A percentile compares a stretch with the other conserved stretches of the same genome.
These are phyloP conservation scores for Emmonsiellopsis sp. DNA, from an alignment of 2,329 filamentous ascomycete species.

Conservation along the genomic window DNA sequence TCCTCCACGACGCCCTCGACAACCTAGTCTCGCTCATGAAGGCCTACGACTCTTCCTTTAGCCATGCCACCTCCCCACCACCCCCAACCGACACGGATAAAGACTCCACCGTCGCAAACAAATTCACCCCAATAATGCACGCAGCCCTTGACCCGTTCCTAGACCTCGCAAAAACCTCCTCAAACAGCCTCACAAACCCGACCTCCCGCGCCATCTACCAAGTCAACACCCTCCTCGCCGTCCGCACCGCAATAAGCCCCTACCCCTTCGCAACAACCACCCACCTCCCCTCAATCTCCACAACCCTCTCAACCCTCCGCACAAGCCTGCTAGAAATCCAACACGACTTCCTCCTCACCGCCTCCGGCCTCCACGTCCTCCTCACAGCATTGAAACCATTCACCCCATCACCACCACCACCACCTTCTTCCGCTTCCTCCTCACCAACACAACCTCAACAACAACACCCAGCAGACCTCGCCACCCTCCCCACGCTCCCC, in stretches of 20 bases:
- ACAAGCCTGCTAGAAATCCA: slow-evolving; percentile 57
- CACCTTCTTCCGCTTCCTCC: slow-evolving; percentile 5
- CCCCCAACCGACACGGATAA: slow-evolving; percentile 27
- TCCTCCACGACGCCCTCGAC: slow-evolving; percentile 70
- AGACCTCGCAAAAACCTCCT: slow-evolving; percentile 49
- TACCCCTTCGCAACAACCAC: slow-evolving; percentile 53
- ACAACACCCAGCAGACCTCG: slow-evolving; percentile 36
- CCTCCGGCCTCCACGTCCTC: slow-evolving; percentile 63
- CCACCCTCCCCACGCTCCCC: slow-evolving; percentile 45
- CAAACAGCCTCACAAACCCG: slow-evolving; percentile 25
- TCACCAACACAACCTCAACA: neutral
- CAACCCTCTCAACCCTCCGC: slow-evolving; percentile 36
- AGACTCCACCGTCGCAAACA: slow-evolving; percentile 49
- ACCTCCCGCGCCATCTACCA: slow-evolving; percentile 40
- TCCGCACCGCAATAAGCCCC: slow-evolving; percentile 26
- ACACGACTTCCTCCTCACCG: slow-evolving; percentile 60
- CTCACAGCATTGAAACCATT: slow-evolving; percentile 47
- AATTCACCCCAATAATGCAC: slow-evolving; percentile 64
- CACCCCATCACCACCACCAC: slow-evolving; percentile 12
- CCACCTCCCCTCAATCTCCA: slow-evolving; percentile 49
- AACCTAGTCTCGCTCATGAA: slow-evolving; percentile 71
- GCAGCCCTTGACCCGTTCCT: slow-evolving; percentile 84
- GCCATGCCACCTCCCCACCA: slow-evolving; percentile 13
- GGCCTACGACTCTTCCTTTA: slow-evolving; percentile 75
- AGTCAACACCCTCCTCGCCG: slow-evolving; percentile 37